Evolutionary conservation across 176 grass and related monocot genomes (phyloP).

Genomic region (Carex cristatella): DNA sequence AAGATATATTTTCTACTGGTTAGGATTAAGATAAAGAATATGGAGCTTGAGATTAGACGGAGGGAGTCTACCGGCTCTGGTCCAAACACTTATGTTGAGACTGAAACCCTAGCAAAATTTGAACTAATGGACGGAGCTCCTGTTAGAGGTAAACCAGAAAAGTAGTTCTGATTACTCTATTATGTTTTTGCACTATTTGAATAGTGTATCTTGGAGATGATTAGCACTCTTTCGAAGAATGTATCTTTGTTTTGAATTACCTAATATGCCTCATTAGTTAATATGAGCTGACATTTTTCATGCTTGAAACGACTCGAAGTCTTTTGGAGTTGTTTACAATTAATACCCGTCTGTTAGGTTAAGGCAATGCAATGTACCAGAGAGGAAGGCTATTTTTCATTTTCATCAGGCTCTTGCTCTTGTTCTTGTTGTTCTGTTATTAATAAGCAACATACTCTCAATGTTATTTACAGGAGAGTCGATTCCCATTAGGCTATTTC

Average conservation of each 20-base stretch:
- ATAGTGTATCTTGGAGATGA: background rate
- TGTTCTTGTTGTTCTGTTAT: background rate
- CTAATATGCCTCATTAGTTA: background rate
- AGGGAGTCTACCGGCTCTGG: slow-evolving; percentile 96
- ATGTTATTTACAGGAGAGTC: slow-evolving; percentile 20
- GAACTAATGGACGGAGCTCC: slow-evolving; percentile 99
- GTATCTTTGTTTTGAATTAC: background rate
- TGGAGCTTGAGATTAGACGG: slow-evolving; percentile 90
- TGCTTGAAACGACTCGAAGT: background rate
- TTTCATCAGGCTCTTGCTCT: background rate
- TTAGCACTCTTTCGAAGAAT: background rate
- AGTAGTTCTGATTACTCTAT: background rate
- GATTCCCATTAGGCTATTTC: slow-evolving; percentile 78
- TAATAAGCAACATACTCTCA: background rate
- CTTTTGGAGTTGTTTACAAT: background rate
- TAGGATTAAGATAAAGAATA: slow-evolving; percentile 98
- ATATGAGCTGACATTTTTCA: background rate
- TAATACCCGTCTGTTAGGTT: background rate
- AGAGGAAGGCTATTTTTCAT: background rate
- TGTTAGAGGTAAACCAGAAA: slow-evolving; percentile 64
- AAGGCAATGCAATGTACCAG: background rate
- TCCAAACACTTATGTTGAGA: slow-evolving; percentile 96
- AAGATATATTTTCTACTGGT: slow-evolving; percentile 99
- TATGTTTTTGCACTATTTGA: background rate
- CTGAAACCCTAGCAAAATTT: slow-evolving; percentile 98